These are phyloP conservation scores for Diaporthe vexans DNA, from an alignment of 2,329 filamentous ascomycete species.

Conservation along the genomic window DNA sequence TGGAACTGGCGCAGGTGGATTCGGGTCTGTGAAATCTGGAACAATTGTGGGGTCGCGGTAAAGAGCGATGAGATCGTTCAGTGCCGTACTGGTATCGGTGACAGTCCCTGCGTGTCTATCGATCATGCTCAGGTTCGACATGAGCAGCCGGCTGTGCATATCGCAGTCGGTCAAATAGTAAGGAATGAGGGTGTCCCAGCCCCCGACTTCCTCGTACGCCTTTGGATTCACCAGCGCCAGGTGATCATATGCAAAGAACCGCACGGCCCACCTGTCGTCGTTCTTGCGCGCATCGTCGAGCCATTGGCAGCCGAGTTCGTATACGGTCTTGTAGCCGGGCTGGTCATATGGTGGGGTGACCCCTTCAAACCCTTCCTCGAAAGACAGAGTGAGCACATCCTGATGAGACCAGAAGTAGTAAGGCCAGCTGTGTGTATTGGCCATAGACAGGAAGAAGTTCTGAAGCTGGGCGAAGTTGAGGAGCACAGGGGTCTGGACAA, in stretches of 20 bases:
- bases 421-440: constrained; percentile 59
- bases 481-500: constrained; percentile 64
- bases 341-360: constrained; percentile 51
- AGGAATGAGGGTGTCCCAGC: constrained; percentile 70
- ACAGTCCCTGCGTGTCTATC: constrained; percentile 58
- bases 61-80: constrained; percentile 61
- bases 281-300: constrained; percentile 50
- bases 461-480: constrained; percentile 67
- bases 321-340: constrained; percentile 57
- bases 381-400: constrained; percentile 62
- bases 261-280: constrained; percentile 61
- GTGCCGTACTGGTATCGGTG: constrained; percentile 59
- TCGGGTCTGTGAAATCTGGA: constrained; percentile 54
- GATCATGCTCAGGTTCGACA: constrained; percentile 59
- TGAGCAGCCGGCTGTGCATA: constrained; percentile 63
- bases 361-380: constrained; percentile 56
- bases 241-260: constrained; percentile 72
- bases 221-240: constrained; percentile 68
- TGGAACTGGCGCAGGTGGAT: constrained; percentile 47
- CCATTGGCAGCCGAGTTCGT: constrained; percentile 55
- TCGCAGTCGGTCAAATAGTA: constrained; percentile 72
- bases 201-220: constrained; percentile 64
- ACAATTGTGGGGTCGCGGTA: constrained; percentile 58
- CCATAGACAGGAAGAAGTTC: constrained; percentile 64
- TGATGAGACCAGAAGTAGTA: constrained; percentile 69